Base-by-base conservation (phyloP, 371 early-diverging fungal genomes). In the Mortierella sp. region DNA sequence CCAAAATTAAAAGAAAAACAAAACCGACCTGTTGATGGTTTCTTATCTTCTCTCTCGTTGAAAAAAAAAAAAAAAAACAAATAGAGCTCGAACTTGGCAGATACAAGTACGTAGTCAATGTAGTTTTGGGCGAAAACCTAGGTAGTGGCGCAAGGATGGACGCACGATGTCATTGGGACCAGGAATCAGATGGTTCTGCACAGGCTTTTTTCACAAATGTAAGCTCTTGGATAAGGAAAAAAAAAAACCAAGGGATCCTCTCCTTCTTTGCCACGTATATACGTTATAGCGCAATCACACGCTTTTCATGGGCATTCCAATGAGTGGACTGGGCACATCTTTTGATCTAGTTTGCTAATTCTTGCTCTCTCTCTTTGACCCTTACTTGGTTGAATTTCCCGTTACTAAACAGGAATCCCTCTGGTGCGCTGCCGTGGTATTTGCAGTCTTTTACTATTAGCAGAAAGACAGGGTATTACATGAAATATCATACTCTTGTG, bases 31-130 rank as follows among this genome's bases (percentile, higher is more conserved):
- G n/a, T n/a, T 10, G 13, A 37, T 10, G 40, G 15, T 43, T 43
- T 15, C 43, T 15, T 15, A 43, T 43, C 43, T 43, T 23, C 19
- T 49, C 23, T 6, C 23, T 7, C 55, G 7, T 12, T 15, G 28
- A 28, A 55, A 49, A 17, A 17, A 43, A 43, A 17, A 43, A 43
- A 12, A 8, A 42, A 42, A 42, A 43, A 1, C 1, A 22, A 47
- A 47, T 26, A 92, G 92, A 88, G 31, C 82, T 91, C 13, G 89
- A 90, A 3, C 83, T 90, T 62, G 76, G 72, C 43, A 78, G 91
- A 37, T 92, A 92, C 83, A 92, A 92, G 76, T 90, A 86, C 60
- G 85, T 90, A 31, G 91, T 91, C 28, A 87, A 91, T 76, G 92
- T 92, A 12, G 84, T 87, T 2, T 83, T 92, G 55, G 89, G 91